A percentile compares a stretch with the other conserved stretches of the same genome.
These are phyloP conservation scores for Adansonia grandidieri DNA, from an alignment of 441 rosid species.

Conservation along the genomic window DNA sequence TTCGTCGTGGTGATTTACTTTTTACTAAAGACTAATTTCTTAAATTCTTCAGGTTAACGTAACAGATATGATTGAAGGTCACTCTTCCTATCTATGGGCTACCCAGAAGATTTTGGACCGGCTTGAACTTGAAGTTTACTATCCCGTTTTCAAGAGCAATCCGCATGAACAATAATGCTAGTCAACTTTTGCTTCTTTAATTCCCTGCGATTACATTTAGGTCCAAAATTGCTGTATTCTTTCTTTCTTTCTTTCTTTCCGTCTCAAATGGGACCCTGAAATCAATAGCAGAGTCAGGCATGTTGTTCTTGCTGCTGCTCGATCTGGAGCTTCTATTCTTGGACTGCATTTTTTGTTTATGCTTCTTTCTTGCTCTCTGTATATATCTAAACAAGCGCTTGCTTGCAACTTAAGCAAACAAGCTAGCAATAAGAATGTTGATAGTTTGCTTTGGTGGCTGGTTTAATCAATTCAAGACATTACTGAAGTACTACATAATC, in stretches of 20 bases:
- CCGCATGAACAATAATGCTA: neutral
- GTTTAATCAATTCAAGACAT: neutral
- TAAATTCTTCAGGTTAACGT: conserved; percentile 56
- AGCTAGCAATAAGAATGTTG: neutral
- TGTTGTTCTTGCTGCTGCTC: neutral
- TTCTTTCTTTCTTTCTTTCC: neutral
- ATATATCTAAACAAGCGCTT: neutral
- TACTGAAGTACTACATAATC: neutral
- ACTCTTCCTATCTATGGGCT: conserved; percentile 69
- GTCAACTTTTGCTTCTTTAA: neutral
- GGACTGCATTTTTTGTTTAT: neutral
- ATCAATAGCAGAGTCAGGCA: conserved; percentile 13
- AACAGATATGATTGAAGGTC: conserved; percentile 66
- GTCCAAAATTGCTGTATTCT: neutral
- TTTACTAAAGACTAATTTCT: neutral
- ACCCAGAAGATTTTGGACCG: conserved; percentile 51
- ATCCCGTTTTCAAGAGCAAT: conserved; percentile 55
- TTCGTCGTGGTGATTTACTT: neutral
- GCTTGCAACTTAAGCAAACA: conserved; percentile 2
- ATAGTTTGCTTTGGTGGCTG: neutral
- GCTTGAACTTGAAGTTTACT: conserved; percentile 71
- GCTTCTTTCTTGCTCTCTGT: neutral
- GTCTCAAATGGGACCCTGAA: neutral
- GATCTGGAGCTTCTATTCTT: neutral
- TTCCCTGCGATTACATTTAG: neutral